Percentiles rank a stretch among this genome's conserved stretches.
These are phyloP conservation scores for Canavalia gladiata DNA, from an alignment of 306 rosid genomes.

Conservation along the genomic window DNA sequence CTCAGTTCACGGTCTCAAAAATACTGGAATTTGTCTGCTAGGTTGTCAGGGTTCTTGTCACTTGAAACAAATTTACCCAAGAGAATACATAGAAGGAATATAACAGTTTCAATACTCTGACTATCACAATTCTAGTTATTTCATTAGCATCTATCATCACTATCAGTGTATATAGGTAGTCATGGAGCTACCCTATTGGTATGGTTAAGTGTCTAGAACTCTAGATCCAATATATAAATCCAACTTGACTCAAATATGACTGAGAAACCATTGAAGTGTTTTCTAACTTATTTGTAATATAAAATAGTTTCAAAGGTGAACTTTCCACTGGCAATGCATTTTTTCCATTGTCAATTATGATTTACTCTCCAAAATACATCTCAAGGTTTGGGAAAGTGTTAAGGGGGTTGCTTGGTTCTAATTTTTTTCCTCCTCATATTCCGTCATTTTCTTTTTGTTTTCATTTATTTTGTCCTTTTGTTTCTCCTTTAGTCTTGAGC, in stretches of 20 bases:
- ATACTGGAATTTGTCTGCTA: background rate
- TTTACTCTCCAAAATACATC: conserved; percentile 36
- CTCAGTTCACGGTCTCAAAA: background rate
- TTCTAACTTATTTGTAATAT: background rate
- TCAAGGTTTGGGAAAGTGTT: conserved; percentile 19
- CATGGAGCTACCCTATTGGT: background rate
- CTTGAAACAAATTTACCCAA: background rate
- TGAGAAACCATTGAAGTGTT: background rate
- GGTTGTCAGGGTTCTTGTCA: background rate
- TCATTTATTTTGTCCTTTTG: conserved; percentile 22
- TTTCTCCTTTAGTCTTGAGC: conserved; percentile 65
- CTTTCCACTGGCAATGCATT: conserved; percentile 28
- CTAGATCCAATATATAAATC: background rate
- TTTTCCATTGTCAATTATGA: conserved; percentile 33
- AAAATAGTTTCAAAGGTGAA: conserved; percentile 14
- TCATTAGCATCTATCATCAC: background rate
- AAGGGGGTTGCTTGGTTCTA: background rate
- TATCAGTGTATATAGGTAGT: background rate
- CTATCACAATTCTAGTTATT: background rate
- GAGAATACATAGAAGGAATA: background rate
- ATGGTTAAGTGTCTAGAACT: background rate
- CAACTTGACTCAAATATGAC: conserved; percentile 17
- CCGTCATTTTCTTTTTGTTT: background rate
- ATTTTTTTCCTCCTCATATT: conserved; percentile 12
- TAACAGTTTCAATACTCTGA: background rate